Evolutionary conservation across 192 early-diverging fungal genomes (phyloP), one percentile per base, ranked within the genome.

Genomic region (Entomortierella parvispora): DNA sequence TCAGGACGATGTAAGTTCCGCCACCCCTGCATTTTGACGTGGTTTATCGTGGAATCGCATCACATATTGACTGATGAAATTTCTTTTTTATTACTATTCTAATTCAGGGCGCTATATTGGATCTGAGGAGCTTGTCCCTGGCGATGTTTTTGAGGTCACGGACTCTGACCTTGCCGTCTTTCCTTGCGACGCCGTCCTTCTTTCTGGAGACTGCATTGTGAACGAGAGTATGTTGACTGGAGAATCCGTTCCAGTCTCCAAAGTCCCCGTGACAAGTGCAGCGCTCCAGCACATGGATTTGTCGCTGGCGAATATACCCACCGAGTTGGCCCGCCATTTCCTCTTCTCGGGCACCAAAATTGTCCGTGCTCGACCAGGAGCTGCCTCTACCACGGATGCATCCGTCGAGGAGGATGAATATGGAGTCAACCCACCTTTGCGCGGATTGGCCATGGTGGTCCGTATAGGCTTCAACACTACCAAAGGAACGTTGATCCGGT

Each of bases 191-290:
- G 94, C 94, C 3, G 82, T 98, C 29, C 85, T 99, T 17, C 84
- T 99, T 14, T 86, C 92, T 26, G 98, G 98, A 40, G 94, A 95
- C 71, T 98, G 96, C 68, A 98, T 99, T 62, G 90, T 98, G 34
- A 99, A 98, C 84, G 98, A 99, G 82, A 93, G 88, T 71, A 97
- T 99, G 96, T 85, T 99, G 15, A 99, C 98, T 0, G 98, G 98
- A 53, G 98, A 99, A 74, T 95, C 93, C 43, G 85, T 98, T 3
- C 96, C 96, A 0, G 94, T 99, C 18, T 94, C 94, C 28, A 99
- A 99, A 72, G 82, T 83, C 2, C 92, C 96, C 0, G 89, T 96
- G 15, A 86, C 83, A 4, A 89, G 88, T 40, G 61, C 62, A 2
- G 88, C 92, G 4, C 71, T 95, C 37, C 75, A 79, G 18, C 74